Base-by-base conservation (phyloP, 768 basidiomycete species). In the Lactifluus hygrophoroides region DNA sequence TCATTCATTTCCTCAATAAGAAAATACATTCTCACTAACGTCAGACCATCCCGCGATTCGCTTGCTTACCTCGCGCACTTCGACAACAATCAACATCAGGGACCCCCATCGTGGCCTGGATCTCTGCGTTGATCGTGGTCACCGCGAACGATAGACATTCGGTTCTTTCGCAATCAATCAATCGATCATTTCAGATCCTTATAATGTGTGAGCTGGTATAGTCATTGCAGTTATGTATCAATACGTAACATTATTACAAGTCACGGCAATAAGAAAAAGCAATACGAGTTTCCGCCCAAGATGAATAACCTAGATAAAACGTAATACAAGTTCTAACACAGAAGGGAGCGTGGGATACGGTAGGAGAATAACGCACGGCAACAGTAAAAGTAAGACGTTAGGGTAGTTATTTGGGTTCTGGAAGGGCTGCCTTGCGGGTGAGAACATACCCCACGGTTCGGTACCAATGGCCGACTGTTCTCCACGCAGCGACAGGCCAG, bases 401-500 rank as follows among this genome's bases (percentile, higher is more conserved):
- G 30, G 6, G 27, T 8, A 32, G 11, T 50, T 16, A 60, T 21
- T 45, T 38, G 13, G 55, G 60, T 47, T 61, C 56, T 9, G 60
- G 60, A 44, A 61, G 49, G 5, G 60, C 60, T 6, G 51, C 25
- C 13, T 49, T 58, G 32, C 34, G 25, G 17, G 34, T 13, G 6
- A 58, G 14, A 19, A 61, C 30, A 21, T 57, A 58, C 11, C 56
- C n/a, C 2, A 53, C 2, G 10, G 50, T 57, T 5, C 56, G 32
- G 5, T 21, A 35, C 60, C 60, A 61, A 21, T 61, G 60, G 2
- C 21, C 13, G 2, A 54, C 27, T 0, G 44, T 3, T 14, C 25
- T 51, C 60, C 60, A 58, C 1, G 30, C 42, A 11, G 44, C n/a
- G 11, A 57, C 28, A 3, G 55, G 55, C 55, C 60, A 57, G 1